phyloP scores from a whole-genome alignment of 2,329 filamentous ascomycete species.

The Penicillium sp. region DNA sequence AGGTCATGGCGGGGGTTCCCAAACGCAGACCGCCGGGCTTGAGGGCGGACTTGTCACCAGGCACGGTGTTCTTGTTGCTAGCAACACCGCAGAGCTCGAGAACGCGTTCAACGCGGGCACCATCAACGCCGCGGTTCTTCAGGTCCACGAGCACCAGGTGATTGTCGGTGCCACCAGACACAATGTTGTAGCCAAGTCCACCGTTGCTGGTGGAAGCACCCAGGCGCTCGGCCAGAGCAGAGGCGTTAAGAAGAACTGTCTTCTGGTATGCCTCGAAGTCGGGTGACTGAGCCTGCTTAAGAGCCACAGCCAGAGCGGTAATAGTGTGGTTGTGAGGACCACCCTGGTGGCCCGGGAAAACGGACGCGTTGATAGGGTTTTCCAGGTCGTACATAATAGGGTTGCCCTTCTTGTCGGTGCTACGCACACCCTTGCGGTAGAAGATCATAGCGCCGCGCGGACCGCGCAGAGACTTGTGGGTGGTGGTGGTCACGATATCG shows the following conservation, averaged over 20 bases:
- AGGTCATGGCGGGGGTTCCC: slow-evolving; percentile 96
- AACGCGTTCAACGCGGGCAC: slow-evolving; percentile 85
- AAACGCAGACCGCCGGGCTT: slow-evolving; percentile 90
- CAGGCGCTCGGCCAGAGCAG: slow-evolving; percentile 71
- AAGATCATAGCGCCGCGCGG: slow-evolving; percentile 99
- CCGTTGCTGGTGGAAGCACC: slow-evolving; percentile 67
- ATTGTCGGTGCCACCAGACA: slow-evolving; percentile 92
- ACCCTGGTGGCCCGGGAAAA: slow-evolving; percentile 98
- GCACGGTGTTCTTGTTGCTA: slow-evolving; percentile 99
- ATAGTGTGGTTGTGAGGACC: slow-evolving; percentile 99
- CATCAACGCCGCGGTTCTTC: slow-evolving; percentile 79
- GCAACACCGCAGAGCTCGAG: slow-evolving; percentile 91
- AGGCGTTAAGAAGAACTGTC: slow-evolving; percentile 88
- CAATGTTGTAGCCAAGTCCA: slow-evolving; percentile 83
- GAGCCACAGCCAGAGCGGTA: slow-evolving; percentile 87
- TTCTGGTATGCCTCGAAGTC: slow-evolving; percentile 95
- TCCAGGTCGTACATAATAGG: slow-evolving; percentile 89
- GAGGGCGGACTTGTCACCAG: slow-evolving; percentile 88
- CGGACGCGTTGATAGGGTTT: slow-evolving; percentile 95
- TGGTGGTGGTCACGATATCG: slow-evolving; percentile 96
- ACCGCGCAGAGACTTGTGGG: slow-evolving; percentile 97
- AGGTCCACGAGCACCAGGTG: slow-evolving; percentile 97
- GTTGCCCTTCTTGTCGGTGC: slow-evolving; percentile 87
- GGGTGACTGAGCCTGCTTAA: slow-evolving; percentile 85
- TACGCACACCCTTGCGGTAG: slow-evolving; percentile 95